These are phyloP conservation scores for Orobanche coerulescens DNA, from an alignment of 257 asterid species.

Conservation along the genomic window DNA sequence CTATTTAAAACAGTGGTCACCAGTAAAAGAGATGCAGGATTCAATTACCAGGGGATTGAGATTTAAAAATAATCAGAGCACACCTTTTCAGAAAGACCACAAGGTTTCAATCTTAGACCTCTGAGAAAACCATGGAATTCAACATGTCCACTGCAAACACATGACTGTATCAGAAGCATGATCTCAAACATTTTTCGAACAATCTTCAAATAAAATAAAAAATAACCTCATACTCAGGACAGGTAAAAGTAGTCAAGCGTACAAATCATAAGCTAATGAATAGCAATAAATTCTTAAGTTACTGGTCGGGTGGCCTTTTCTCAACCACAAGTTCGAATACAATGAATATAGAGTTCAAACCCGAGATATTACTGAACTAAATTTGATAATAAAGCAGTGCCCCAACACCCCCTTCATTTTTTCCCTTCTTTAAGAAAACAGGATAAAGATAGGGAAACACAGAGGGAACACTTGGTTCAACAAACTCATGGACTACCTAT, in stretches of 20 bases:
- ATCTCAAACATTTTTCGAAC: slow-evolving; percentile 11
- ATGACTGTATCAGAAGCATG: slow-evolving; percentile 24
- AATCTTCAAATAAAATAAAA: not conserved
- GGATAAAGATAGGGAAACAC: no score
- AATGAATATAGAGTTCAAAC: not conserved
- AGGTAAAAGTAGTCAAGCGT: not conserved
- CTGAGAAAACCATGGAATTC: slow-evolving; percentile 62
- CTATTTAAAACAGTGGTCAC: no score
- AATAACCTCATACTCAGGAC: not conserved
- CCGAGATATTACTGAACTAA: not conserved
- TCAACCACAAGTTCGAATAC: not conserved
- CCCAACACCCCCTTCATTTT: not conserved
- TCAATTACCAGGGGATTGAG: slow-evolving; percentile 10
- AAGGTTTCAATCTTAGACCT: slow-evolving; percentile 63
- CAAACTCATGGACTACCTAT: not conserved
- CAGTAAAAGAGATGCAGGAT: not conserved
- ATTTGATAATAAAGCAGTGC: not conserved
- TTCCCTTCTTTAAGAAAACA: no score
- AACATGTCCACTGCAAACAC: slow-evolving; percentile 58
- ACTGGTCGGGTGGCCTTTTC: not conserved
- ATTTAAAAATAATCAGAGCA: not conserved
- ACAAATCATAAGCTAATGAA: slow-evolving; percentile 1
- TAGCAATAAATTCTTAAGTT: not conserved
- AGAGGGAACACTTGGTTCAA: not conserved
- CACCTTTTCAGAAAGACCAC: slow-evolving; percentile 70